phyloP scores from a whole-genome alignment of 768 basidiomycete species.

The Amanita muscaria region DNA sequence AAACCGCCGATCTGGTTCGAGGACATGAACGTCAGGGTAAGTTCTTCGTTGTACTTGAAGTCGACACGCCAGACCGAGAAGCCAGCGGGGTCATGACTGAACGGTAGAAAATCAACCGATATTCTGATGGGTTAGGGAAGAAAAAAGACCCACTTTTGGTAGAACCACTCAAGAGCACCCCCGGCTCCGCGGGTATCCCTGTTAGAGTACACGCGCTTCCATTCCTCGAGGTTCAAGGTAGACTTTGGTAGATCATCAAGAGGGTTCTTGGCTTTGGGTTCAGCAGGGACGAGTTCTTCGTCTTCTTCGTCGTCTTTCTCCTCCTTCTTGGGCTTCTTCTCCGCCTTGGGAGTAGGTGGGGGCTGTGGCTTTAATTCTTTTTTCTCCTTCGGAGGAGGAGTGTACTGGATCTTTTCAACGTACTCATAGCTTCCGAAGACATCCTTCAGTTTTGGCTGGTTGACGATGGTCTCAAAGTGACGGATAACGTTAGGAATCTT shows the following conservation, averaged over 20 bases:
- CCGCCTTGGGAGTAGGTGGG: constrained; percentile 42
- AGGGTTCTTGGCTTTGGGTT: constrained; percentile 92
- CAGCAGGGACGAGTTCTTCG: constrained; percentile 59
- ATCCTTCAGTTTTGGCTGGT: constrained; percentile 69
- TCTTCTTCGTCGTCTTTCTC: constrained; percentile 80
- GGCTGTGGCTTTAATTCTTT: constrained; percentile 56
- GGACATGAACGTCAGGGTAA: constrained; percentile 91
- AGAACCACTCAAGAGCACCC: constrained; percentile 93
- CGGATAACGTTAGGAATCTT: constrained; percentile 74
- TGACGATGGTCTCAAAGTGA: constrained; percentile 77
- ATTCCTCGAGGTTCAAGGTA: constrained; percentile 85
- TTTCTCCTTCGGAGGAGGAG: constrained; percentile 71
- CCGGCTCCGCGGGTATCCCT: constrained; percentile 83
- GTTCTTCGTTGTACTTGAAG: constrained; percentile 95
- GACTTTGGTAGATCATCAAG: constrained; percentile 88
- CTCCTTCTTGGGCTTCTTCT: constrained; percentile 55
- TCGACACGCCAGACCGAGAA: constrained; percentile 89
- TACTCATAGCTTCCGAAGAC: constrained; percentile 54
- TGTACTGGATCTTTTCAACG: constrained; percentile 66
- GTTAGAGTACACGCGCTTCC: constrained; percentile 98
- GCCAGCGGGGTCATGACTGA: constrained; percentile 79
- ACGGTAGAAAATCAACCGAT: background rate
- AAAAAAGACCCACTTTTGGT: constrained; percentile 63
- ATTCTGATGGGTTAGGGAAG: too few species aligned
- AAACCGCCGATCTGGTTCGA: constrained; percentile 90